Evolutionary conservation across 2,329 filamentous ascomycete species (phyloP).

Genomic region (Neopestalotiopsis rosae): DNA sequence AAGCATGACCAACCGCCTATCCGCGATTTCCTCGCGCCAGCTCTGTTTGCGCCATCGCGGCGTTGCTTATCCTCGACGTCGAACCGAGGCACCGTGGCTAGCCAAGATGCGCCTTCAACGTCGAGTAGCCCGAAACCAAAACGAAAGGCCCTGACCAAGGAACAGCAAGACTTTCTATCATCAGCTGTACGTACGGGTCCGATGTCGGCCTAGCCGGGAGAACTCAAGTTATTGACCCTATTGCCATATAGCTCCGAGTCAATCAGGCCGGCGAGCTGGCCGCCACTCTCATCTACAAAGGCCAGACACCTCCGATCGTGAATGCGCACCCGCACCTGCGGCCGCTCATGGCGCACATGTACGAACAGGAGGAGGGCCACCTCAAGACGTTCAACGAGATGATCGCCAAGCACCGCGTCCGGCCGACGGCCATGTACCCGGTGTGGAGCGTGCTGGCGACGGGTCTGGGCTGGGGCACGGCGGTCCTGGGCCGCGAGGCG

Average conservation of each 20-base stretch:
- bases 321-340: constrained; percentile 84
- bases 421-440: constrained; percentile 91
- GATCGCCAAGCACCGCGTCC: constrained; percentile 83
- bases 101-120: constrained; percentile 28
- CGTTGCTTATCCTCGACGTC: constrained; percentile 32
- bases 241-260: constrained; percentile 71
- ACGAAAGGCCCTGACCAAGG: constrained; percentile 67
- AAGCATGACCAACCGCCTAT: constrained; percentile 29
- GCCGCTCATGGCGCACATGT: constrained; percentile 96
- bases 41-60: constrained; percentile 32
- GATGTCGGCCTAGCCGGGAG: background rate
- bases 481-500: constrained; percentile 85
- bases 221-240: background rate
- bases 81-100: constrained; percentile 27
- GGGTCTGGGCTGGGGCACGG: constrained; percentile 87
- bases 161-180: constrained; percentile 77
- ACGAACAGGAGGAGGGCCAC: constrained; percentile 92
- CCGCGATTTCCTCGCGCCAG: constrained; percentile 45
- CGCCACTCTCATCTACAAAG: constrained; percentile 90
- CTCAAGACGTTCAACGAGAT: constrained; percentile 84
- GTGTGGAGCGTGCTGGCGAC: constrained; percentile 84
- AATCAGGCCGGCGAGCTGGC: constrained; percentile 99
- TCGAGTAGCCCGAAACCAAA: constrained; percentile 40
- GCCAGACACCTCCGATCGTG: constrained; percentile 83
- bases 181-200: constrained; percentile 62